Percentiles rank a stretch among this genome's conserved stretches.
Evolutionary conservation across 2,329 filamentous ascomycete species (phyloP).

Genomic region (Seiridium unicorne): DNA sequence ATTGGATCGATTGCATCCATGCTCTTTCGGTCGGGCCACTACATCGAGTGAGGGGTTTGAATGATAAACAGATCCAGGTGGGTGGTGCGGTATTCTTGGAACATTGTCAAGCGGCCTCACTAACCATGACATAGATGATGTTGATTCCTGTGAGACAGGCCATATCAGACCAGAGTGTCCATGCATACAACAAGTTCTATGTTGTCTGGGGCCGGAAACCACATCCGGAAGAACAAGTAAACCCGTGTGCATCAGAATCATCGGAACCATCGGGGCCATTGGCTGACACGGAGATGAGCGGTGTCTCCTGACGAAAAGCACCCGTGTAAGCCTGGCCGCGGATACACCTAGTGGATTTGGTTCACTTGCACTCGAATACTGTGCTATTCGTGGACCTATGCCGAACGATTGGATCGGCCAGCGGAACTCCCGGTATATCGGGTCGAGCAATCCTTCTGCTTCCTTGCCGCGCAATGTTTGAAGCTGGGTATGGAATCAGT

Average conservation of each 20-base stretch:
- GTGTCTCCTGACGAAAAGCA: background rate
- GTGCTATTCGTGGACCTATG: no score
- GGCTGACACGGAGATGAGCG: background rate
- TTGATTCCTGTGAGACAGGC: slow-evolving; percentile 49
- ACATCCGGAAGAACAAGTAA: slow-evolving; percentile 27
- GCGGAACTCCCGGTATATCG: no score
- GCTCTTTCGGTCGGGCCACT: slow-evolving; percentile 41
- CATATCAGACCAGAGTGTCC: slow-evolving; percentile 42
- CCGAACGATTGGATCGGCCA: no score
- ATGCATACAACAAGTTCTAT: slow-evolving; percentile 48
- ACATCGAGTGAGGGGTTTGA: slow-evolving; percentile 37
- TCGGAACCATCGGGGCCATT: background rate
- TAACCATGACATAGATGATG: slow-evolving; percentile 34
- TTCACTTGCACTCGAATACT: background rate
- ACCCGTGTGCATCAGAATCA: background rate
- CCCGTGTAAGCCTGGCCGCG: no score
- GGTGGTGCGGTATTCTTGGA: slow-evolving; percentile 10
- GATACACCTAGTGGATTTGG: background rate
- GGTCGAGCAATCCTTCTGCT: no score
- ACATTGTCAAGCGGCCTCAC: no score
- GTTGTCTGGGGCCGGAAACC: slow-evolving; percentile 53
- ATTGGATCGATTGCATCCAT: slow-evolving; percentile 41
- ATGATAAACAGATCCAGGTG: slow-evolving; percentile 48
- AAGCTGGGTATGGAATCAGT: no score
- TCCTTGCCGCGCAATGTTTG: no score